A percentile compares a stretch with the other conserved stretches of the same genome.
These are phyloP conservation scores for Blastobotrys parvus DNA, from an alignment of 805 yeast genomes.

Conservation along the genomic window DNA sequence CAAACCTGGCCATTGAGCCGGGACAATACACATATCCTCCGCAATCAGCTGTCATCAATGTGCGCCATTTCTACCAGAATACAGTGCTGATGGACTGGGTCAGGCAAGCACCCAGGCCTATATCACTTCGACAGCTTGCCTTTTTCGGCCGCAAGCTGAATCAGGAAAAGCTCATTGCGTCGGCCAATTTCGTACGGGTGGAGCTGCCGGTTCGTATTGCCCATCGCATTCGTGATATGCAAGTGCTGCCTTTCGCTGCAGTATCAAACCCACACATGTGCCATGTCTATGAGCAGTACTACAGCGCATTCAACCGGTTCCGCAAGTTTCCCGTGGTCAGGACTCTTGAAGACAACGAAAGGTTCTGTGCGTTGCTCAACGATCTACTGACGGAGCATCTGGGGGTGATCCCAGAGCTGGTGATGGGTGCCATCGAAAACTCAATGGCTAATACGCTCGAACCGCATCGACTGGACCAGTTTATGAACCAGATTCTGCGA, in stretches of 20 bases:
- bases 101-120: slow-evolving; percentile 71
- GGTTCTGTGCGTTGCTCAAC: slow-evolving; percentile 57
- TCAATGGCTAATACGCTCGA: slow-evolving; percentile 51
- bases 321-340: slow-evolving; percentile 62
- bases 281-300: slow-evolving; percentile 82
- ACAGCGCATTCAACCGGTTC: slow-evolving; percentile 78
- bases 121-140: slow-evolving; percentile 81
- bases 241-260: slow-evolving; percentile 72
- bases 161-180: slow-evolving; percentile 63
- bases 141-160: slow-evolving; percentile 77
- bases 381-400: slow-evolving; percentile 67
- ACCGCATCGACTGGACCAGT: slow-evolving; percentile 54
- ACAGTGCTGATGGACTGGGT: slow-evolving; percentile 57
- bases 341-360: slow-evolving; percentile 64
- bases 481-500: slow-evolving; percentile 70
- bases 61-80: slow-evolving; percentile 83
- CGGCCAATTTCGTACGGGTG: slow-evolving; percentile 82
- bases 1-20: slow-evolving; percentile 9
- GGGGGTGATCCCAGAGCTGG: slow-evolving; percentile 73
- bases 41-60: slow-evolving; percentile 40
- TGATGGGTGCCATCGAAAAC: slow-evolving; percentile 88
- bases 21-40: slow-evolving; percentile 22
- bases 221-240: slow-evolving; percentile 69
- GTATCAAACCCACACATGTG: slow-evolving; percentile 79
- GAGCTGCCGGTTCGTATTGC: slow-evolving; percentile 84